Conservation (phyloP, 768 basidiomycete genomes). For the Chlorophyllum brunneum region DNA sequence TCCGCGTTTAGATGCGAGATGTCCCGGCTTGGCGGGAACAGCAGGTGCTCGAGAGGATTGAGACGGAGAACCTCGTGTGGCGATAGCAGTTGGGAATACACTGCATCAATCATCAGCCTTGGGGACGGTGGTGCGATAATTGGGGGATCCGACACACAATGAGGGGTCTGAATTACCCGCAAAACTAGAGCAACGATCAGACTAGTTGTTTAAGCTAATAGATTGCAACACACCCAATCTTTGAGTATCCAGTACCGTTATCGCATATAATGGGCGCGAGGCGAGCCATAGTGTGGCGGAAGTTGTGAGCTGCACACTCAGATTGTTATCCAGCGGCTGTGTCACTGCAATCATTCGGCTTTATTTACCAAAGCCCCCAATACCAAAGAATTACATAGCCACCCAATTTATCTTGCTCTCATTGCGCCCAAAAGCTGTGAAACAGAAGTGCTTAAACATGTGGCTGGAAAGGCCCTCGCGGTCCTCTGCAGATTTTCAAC, state of each 20-base stretch:
- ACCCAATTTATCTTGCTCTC: too few relatives aligned
- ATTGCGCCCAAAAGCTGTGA: too few relatives aligned
- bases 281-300: conserved; percentile 56
- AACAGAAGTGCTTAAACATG: too few relatives aligned
- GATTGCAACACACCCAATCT: conserved; percentile 76
- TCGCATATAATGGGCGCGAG: conserved; percentile 96
- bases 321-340: conserved; percentile 2
- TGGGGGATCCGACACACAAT: conserved; percentile 56
- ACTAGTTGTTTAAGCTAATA: not conserved
- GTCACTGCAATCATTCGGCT: not conserved
- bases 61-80: conserved; percentile 72
- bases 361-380: conserved; percentile 17
- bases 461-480: too few relatives aligned
- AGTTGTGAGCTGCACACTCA: not conserved
- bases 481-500: too few relatives aligned
- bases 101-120: conserved; percentile 31
- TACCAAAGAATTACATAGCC: conserved; percentile 7
- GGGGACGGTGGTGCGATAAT: conserved; percentile 2
- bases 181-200: conserved; percentile 52
- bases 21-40: conserved; percentile 80
- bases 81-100: conserved; percentile 98
- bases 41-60: conserved; percentile 69
- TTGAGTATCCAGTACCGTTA: conserved; percentile 96
- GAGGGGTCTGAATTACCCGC: conserved; percentile 99
- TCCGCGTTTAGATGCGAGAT: conserved; percentile 94